Evolutionary conservation across 2,329 filamentous ascomycete genomes (phyloP).

Genomic region (Fusarium sambucinum): DNA sequence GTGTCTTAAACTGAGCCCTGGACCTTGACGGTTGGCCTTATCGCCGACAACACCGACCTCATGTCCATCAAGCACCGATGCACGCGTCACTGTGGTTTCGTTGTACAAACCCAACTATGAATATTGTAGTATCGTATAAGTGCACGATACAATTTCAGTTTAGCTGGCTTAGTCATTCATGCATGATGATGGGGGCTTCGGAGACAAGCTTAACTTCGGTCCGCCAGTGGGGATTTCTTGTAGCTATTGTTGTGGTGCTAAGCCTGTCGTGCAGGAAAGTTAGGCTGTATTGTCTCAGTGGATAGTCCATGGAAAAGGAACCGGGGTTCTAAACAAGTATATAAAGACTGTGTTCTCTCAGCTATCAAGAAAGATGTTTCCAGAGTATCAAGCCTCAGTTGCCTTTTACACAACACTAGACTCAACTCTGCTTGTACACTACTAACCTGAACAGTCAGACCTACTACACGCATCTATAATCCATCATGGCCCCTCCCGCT

Average conservation of each 20-base stretch:
- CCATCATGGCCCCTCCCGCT: constrained; percentile 35
- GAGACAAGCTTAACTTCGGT: constrained; percentile 31
- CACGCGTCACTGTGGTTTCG: neutral
- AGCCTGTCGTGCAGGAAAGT: neutral
- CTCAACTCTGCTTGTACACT: neutral
- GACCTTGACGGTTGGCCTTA: neutral
- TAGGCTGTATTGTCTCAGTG: neutral
- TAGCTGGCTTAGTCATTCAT: constrained; percentile 38
- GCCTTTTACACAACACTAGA: neutral
- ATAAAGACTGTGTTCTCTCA: constrained; percentile 3
- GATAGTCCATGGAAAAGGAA: neutral
- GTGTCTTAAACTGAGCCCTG: neutral
- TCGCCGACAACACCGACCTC: no score
- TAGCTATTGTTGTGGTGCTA: neutral
- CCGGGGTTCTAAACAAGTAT: constrained; percentile 1
- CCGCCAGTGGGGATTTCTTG: constrained; percentile 3
- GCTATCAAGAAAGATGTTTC: neutral
- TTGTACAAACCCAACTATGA: neutral
- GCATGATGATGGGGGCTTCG: constrained; percentile 19
- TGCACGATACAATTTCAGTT: neutral
- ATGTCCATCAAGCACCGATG: neutral
- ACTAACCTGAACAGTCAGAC: neutral
- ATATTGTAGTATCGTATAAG: neutral
- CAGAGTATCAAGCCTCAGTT: neutral
- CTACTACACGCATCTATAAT: neutral